Percentiles rank a stretch among this genome's conserved stretches.
Conservation (phyloP, 768 basidiomycete genomes). For the Panaeolus cyanescens region DNA sequence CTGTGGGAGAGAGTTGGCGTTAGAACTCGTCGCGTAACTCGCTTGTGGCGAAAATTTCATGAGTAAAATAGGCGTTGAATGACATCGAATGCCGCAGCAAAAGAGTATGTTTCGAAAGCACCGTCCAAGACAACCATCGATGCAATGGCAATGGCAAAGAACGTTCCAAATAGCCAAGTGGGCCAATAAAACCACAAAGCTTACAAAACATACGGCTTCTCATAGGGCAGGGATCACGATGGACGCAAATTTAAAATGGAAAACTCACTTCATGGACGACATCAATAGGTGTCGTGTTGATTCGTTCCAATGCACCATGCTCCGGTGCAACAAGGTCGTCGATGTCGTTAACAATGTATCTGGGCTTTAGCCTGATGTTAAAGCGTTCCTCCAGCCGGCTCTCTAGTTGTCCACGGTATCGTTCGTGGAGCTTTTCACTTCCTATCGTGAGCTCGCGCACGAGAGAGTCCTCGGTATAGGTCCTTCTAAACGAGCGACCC, state of each 20-base stretch:
- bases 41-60: neutral
- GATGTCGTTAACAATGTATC: neutral
- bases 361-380: neutral
- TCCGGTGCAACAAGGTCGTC: neutral
- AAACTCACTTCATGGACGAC: neutral
- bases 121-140: neutral
- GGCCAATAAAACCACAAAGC: neutral
- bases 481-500: neutral
- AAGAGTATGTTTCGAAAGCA: too few species aligned
- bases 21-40: neutral
- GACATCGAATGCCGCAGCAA: too few species aligned
- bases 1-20: slow-evolving; percentile 9
- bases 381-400: neutral
- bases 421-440: neutral
- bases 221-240: neutral
- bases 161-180: too few species aligned
- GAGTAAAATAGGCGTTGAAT: too few species aligned
- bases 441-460: neutral
- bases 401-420: neutral
- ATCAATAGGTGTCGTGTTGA: neutral
- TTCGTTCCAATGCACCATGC: neutral
- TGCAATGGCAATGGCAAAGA: neutral
- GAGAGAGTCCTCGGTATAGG: neutral
- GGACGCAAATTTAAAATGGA: neutral
- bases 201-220: neutral